Percentiles rank a stretch among this genome's conserved stretches.
phyloP scores from a whole-genome alignment of 176 grass and related monocot genomes.

The Musa itinerans region DNA sequence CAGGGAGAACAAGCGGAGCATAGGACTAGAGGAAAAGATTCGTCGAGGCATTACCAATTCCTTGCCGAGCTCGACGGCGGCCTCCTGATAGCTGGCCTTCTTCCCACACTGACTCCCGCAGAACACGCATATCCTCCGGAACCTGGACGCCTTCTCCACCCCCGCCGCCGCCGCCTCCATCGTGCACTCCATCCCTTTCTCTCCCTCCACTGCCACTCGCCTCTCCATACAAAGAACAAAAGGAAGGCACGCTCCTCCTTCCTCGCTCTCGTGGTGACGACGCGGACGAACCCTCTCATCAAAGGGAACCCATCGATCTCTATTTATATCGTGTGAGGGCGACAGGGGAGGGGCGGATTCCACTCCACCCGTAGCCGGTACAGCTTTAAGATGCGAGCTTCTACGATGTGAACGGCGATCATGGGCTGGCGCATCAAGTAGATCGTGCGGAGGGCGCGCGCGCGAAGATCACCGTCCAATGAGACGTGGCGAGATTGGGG shows the following conservation, averaged over 20 bases:
- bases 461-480: no score
- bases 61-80: slow-evolving; percentile 71
- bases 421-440: no score
- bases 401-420: no score
- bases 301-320: no score
- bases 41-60: slow-evolving; percentile 42
- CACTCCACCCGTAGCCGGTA: no score
- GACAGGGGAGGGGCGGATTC: no score
- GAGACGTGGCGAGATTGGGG: no score
- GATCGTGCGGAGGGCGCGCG: no score
- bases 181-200: background rate
- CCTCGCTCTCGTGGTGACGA: background rate
- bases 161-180: background rate
- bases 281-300: background rate
- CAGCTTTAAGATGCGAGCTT: no score
- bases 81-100: slow-evolving; percentile 76
- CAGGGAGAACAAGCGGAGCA: background rate
- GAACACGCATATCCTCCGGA: slow-evolving; percentile 88
- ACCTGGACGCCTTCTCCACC: slow-evolving; percentile 30
- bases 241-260: background rate
- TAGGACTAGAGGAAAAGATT: slow-evolving; percentile 14
- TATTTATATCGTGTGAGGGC: no score
- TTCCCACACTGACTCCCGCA: slow-evolving; percentile 82
- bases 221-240: no score
- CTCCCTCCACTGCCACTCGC: background rate